Base-by-base conservation (phyloP, 225 moss, liverwort and hornwort genomes). In the Neckera pumila region DNA sequence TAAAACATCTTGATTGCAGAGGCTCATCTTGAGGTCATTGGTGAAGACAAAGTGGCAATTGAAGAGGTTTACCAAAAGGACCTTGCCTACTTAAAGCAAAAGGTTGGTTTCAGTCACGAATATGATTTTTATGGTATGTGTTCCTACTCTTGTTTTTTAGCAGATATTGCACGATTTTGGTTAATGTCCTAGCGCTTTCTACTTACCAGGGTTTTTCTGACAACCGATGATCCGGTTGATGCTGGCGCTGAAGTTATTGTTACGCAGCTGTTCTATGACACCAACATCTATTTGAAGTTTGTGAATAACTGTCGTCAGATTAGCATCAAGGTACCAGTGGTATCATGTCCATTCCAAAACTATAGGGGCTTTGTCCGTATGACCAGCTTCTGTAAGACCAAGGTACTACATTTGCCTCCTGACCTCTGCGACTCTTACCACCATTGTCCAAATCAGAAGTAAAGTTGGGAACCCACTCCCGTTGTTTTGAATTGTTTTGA, bases 301-400 rank as follows among this genome's bases (percentile, higher is more conserved):
- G 95, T 96, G 80, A 91, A 91, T 76, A 95, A 98, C 88, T 98
- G 98, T 88, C 95, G 92, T 72, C 91, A 97, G 83, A 97, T 97
- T 89, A 97, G 97, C 43, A 98, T 98, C 80, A 95, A 91, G 57
- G 89, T 93, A 16, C 98, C 97, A 43, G 91, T 98, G 58, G 97
- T n/a, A 95, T 98, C 31, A 98, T 98, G 98, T 95, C 98, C 73
- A 96, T 98, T 85, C 96, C 96, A 96, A 60, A 96, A 95, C 89
- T 98, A 95, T 86, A 94, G 93, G 85, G 97, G 97, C 47, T 97
- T 98, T 88, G 90, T 95, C 90, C 96, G 96, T 17, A 98, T 98
- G 97, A 96, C 97, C 47, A 90, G 91, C 59, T 94, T 98, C 90
- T 98, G 98, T 89, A 98, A 98, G 87, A 98, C 95, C 42, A 97